Percentiles rank a stretch among this genome's conserved stretches.
These are phyloP conservation scores for Kitagawia praeruptora DNA, from an alignment of 129 eudicot genomes.

Conservation along the genomic window DNA sequence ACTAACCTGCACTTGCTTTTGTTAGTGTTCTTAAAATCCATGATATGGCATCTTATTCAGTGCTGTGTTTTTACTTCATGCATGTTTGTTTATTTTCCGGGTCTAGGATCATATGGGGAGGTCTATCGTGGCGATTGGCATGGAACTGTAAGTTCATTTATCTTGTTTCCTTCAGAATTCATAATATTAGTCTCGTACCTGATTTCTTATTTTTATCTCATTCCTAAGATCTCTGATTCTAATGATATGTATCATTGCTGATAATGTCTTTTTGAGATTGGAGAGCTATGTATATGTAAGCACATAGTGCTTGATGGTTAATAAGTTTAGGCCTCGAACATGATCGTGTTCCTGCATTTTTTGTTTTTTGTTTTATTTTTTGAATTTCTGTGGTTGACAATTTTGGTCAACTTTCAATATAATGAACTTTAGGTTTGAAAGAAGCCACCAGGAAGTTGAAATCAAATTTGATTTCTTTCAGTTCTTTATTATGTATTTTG, in stretches of 20 bases:
- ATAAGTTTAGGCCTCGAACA: not conserved
- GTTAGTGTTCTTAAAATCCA: not conserved
- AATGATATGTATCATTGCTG: not conserved
- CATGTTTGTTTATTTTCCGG: constrained; percentile 1
- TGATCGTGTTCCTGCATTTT: not conserved
- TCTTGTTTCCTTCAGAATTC: not conserved
- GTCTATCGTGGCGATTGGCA: constrained; percentile 98
- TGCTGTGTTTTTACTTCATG: not conserved
- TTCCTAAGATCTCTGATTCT: not conserved
- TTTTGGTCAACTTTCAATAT: not conserved
- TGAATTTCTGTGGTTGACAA: not conserved
- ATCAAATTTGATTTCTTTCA: not conserved
- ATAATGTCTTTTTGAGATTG: not conserved
- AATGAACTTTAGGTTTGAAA: not conserved
- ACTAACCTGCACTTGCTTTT: constrained; percentile 11
- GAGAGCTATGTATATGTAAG: not conserved
- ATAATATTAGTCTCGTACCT: not conserved
- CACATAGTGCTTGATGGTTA: not conserved
- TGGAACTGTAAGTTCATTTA: constrained; percentile 78
- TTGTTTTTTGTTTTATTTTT: not conserved
- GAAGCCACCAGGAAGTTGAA: not conserved
- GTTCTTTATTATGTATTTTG: not conserved
- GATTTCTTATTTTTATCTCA: not conserved
- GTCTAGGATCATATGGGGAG: constrained; percentile 93
- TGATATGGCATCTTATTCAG: not conserved